Conservation (phyloP, 2,329 filamentous ascomycete species). For the Rugonectria rugulosa region DNA sequence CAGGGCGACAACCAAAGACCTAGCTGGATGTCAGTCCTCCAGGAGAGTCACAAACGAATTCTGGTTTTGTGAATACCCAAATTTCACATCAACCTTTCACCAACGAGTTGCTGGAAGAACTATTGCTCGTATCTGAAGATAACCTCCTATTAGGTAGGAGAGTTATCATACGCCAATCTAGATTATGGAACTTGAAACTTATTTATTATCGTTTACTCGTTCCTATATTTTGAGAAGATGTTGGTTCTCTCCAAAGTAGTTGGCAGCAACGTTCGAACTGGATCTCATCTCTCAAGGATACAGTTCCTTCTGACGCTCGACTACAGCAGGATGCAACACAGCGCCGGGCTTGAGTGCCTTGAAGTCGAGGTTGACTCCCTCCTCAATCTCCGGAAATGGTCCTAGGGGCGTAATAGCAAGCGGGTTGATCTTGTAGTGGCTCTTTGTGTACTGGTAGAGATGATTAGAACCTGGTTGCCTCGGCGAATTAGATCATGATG, state of each 20-base stretch:
- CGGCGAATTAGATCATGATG: not conserved
- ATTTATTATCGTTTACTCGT: too few relatives aligned
- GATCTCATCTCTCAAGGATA: constrained; percentile 25
- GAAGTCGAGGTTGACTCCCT: constrained; percentile 32
- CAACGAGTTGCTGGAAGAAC: too few relatives aligned
- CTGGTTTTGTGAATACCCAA: not conserved
- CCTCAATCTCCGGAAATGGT: constrained; percentile 36
- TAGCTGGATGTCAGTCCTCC: not conserved
- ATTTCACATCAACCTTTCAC: too few relatives aligned
- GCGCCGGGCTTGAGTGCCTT: constrained; percentile 29
- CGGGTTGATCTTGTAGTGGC: constrained; percentile 37
- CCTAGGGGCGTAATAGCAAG: constrained; percentile 39
- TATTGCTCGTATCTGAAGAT: too few relatives aligned
- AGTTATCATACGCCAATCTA: too few relatives aligned
- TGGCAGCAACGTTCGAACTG: too few relatives aligned
- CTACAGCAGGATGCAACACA: constrained; percentile 34
- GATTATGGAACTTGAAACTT: too few relatives aligned
- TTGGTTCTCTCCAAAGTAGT: too few relatives aligned
- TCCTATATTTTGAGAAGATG: too few relatives aligned
- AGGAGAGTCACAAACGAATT: not conserved
- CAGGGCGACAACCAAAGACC: not conserved
- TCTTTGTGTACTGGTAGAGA: constrained; percentile 35
- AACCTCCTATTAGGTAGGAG: too few relatives aligned
- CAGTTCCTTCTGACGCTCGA: constrained; percentile 33
- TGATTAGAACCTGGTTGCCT: not conserved